These are phyloP conservation scores for Hibiscus mutabilis DNA, from an alignment of 345 rosid species.

Conservation along the genomic window DNA sequence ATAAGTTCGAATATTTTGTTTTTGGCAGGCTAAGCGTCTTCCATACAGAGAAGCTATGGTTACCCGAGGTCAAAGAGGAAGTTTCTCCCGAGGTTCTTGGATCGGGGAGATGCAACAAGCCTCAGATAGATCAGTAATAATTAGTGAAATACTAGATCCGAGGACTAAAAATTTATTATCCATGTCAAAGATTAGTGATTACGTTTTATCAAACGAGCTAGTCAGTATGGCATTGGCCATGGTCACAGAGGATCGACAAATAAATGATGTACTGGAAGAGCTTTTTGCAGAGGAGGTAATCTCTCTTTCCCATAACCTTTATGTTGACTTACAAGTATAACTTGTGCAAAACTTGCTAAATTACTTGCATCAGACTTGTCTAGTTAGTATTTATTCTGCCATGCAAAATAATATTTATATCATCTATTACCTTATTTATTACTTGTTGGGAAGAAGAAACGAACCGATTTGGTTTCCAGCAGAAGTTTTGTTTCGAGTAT, in stretches of 20 bases:
- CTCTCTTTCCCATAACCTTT: conserved; percentile 1
- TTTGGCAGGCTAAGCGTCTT: conserved; percentile 59
- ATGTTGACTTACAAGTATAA: too few relatives aligned
- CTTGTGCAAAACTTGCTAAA: not conserved
- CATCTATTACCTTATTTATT: too few relatives aligned
- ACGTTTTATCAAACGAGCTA: conserved; percentile 65
- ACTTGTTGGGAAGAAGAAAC: too few relatives aligned
- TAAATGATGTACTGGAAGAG: conserved; percentile 62
- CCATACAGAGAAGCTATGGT: conserved; percentile 44
- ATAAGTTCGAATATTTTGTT: conserved; percentile 1
- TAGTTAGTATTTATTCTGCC: too few relatives aligned
- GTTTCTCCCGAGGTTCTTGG: conserved; percentile 57
- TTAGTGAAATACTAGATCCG: conserved; percentile 71
- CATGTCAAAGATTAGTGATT: conserved; percentile 72
- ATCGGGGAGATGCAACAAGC: conserved; percentile 83
- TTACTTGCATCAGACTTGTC: not conserved
- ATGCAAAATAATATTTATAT: too few relatives aligned
- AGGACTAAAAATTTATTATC: conserved; percentile 58
- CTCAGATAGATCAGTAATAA: conserved; percentile 60
- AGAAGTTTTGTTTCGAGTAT: too few relatives aligned
- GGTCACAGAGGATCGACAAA: conserved; percentile 79
- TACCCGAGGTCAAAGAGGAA: conserved; percentile 32
- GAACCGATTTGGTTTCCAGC: too few relatives aligned
- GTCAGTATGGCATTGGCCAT: conserved; percentile 82
- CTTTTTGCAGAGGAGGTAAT: conserved; percentile 72